phyloP scores from a whole-genome alignment of 2,329 filamentous ascomycete species.

The Coleophoma cylindrospora region DNA sequence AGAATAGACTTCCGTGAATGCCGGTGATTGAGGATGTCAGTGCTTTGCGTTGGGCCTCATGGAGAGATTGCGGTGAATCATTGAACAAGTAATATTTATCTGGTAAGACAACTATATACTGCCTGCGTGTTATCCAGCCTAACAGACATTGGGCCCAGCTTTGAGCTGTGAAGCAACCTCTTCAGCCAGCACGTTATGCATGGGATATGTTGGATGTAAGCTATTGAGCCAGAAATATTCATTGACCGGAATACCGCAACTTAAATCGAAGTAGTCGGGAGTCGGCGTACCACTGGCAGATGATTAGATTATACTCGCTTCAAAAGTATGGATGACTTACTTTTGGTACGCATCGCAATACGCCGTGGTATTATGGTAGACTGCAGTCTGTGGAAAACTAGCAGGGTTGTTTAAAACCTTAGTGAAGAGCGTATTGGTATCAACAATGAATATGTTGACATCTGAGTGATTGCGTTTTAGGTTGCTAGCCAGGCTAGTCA shows the following conservation, averaged over 20 bases:
- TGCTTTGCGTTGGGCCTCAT: too few species aligned
- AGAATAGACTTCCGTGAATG: too few species aligned
- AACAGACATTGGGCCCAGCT: constrained; percentile 34
- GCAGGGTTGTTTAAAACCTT: constrained; percentile 46
- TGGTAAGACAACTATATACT: background rate
- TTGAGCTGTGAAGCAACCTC: constrained; percentile 35
- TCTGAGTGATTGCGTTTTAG: constrained; percentile 30
- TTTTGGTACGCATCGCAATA: constrained; percentile 51
- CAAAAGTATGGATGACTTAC: constrained; percentile 28
- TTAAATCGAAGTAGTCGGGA: constrained; percentile 32
- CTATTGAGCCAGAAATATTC: constrained; percentile 62
- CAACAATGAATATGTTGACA: constrained; percentile 46
- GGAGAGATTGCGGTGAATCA: background rate
- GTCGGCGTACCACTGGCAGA: constrained; percentile 37
- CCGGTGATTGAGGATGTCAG: too few species aligned
- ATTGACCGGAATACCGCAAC: constrained; percentile 50
- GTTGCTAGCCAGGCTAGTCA: constrained; percentile 33
- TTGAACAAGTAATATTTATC: background rate
- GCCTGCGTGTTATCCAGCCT: constrained; percentile 1
- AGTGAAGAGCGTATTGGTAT: constrained; percentile 45
- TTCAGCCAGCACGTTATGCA: constrained; percentile 55
- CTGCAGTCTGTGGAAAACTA: constrained; percentile 42
- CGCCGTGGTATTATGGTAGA: constrained; percentile 47
- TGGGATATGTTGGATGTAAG: constrained; percentile 58
- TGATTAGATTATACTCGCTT: constrained; percentile 7